Conservation (phyloP, 192 early-diverging fungal genomes). For the Backusella westeae region DNA sequence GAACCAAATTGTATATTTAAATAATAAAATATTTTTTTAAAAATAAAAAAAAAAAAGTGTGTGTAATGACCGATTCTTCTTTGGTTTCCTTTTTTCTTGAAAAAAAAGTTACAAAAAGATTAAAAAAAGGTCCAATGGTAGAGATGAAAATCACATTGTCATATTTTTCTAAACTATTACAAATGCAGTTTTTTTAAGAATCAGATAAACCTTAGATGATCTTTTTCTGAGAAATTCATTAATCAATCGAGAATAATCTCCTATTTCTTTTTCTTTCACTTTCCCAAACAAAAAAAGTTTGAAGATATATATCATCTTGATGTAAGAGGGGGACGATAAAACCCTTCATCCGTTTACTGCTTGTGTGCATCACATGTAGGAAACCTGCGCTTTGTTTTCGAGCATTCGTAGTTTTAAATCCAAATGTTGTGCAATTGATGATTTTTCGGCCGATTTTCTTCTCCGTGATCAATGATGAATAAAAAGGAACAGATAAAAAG, state of each 20-base stretch:
- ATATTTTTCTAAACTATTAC: background rate
- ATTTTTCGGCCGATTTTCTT: background rate
- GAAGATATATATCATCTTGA: no score
- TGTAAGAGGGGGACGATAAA: no score
- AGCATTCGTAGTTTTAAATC: background rate
- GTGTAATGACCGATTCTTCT: background rate
- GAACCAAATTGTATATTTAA: background rate
- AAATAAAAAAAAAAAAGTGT: background rate
- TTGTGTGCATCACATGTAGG: background rate
- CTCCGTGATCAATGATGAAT: background rate
- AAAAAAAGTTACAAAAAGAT: background rate
- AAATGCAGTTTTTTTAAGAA: background rate
- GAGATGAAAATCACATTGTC: background rate
- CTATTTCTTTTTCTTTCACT: background rate
- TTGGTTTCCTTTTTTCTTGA: background rate
- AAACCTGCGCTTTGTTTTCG: background rate
- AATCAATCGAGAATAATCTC: background rate
- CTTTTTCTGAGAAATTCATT: background rate
- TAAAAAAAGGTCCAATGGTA: background rate
- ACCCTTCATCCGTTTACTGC: background rate
- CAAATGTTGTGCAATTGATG: background rate
- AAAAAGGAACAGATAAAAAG: background rate
- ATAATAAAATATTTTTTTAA: constrained; percentile 4
- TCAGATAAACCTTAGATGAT: constrained; percentile 9
- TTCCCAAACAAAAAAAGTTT: background rate